A percentile compares a stretch with the other conserved stretches of the same genome.
Conservation (phyloP, 306 rosid species). For the Begonia loranthoides region DNA sequence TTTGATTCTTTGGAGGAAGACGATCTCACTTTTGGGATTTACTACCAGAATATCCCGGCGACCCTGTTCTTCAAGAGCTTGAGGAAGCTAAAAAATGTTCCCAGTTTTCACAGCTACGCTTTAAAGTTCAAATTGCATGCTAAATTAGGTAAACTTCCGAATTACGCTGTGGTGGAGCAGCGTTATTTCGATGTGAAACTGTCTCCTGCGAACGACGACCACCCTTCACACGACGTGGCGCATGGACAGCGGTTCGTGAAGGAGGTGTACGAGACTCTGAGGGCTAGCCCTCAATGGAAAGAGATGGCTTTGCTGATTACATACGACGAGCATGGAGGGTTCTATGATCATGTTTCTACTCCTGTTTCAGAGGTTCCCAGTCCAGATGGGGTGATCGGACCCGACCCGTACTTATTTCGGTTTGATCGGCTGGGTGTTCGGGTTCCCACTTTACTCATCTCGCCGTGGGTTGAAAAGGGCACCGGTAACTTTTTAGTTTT, state of each 20-base stretch:
- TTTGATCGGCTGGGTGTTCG: constrained; percentile 84
- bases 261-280: constrained; percentile 75
- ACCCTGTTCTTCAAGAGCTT: constrained; percentile 59
- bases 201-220: constrained; percentile 83
- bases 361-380: constrained; percentile 70
- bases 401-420: constrained; percentile 62
- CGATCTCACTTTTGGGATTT: constrained; percentile 47
- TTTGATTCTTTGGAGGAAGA: constrained; percentile 72
- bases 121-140: constrained; percentile 62
- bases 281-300: constrained; percentile 91
- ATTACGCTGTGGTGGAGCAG: constrained; percentile 80
- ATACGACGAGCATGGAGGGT: constrained; percentile 93
- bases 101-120: constrained; percentile 41
- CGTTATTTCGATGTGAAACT: constrained; percentile 57
- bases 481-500: constrained; percentile 34
- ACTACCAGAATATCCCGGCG: constrained; percentile 90
- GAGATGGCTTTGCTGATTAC: constrained; percentile 79
- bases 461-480: constrained; percentile 89
- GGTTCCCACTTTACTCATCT: constrained; percentile 66
- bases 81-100: constrained; percentile 36
- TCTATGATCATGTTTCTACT: constrained; percentile 83
- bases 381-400: constrained; percentile 79
- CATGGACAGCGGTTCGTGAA: constrained; percentile 72
- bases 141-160: constrained; percentile 58
- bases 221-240: constrained; percentile 94